phyloP scores from a whole-genome alignment of 2,329 filamentous ascomycete genomes.

The Pseudocercospora pini-densiflorae region DNA sequence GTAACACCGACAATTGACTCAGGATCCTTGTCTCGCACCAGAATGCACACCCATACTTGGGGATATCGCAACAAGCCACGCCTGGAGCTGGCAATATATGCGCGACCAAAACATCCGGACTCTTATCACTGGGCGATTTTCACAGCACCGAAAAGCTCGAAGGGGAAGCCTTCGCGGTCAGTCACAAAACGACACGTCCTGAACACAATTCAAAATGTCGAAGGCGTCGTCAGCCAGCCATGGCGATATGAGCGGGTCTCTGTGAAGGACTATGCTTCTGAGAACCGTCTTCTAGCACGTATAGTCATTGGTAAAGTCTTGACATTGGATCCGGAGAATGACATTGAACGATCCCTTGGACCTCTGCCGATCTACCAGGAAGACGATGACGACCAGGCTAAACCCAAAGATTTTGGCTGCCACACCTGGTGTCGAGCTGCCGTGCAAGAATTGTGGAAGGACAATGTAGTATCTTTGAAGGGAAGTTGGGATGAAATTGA shows the following conservation, averaged over 20 bases:
- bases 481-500: slow-evolving; percentile 17
- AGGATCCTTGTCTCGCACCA: no score
- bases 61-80: slow-evolving; percentile 30
- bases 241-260: slow-evolving; percentile 24
- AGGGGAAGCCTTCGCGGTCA: slow-evolving; percentile 9
- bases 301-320: slow-evolving; percentile 24
- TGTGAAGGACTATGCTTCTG: slow-evolving; percentile 8
- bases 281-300: slow-evolving; percentile 17
- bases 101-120: slow-evolving; percentile 30
- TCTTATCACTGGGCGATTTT: slow-evolving; percentile 34
- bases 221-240: slow-evolving; percentile 16
- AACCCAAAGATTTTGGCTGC: slow-evolving; percentile 17
- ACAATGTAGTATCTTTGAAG: slow-evolving; percentile 7
- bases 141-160: slow-evolving; percentile 25
- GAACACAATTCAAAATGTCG: slow-evolving; percentile 21
- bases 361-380: slow-evolving; percentile 19
- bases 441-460: slow-evolving; percentile 5
- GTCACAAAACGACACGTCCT: slow-evolving; percentile 27
- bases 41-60: background rate
- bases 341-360: slow-evolving; percentile 11
- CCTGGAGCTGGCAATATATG: slow-evolving; percentile 33
- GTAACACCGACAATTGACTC: background rate
- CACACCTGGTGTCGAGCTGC: slow-evolving; percentile 21
- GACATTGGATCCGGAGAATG: background rate
- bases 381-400: slow-evolving; percentile 13